These are phyloP conservation scores for Boletellus deceptivus DNA, from an alignment of 1,284 basidiomycete genomes.

Conservation along the genomic window DNA sequence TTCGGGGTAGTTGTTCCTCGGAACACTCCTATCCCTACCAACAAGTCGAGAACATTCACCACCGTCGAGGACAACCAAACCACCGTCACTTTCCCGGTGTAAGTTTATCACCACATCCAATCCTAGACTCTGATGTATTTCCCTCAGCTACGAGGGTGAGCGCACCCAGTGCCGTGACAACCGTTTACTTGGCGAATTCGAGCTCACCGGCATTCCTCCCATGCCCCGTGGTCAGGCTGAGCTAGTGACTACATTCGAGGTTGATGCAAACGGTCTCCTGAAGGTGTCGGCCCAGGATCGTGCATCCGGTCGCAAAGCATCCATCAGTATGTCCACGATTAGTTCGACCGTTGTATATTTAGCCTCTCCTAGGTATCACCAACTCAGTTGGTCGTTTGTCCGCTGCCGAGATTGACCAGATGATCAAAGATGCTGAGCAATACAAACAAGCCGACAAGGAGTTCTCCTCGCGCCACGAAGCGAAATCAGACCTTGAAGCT, in stretches of 20 bases:
- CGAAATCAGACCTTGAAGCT: slow-evolving; percentile 93
- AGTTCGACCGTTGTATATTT: slow-evolving; percentile 10
- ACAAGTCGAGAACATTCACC: slow-evolving; percentile 95
- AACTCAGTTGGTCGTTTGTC: slow-evolving; percentile 97
- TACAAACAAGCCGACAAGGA: slow-evolving; percentile 97
- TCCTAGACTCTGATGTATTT: slow-evolving; percentile 7
- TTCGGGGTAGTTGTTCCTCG: slow-evolving; percentile 96
- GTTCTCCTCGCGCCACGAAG: slow-evolving; percentile 93
- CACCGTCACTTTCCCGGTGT: slow-evolving; percentile 96
- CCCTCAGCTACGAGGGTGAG: slow-evolving; percentile 86
- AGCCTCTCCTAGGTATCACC: slow-evolving; percentile 66
- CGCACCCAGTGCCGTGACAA: slow-evolving; percentile 97
- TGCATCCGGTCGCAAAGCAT: slow-evolving; percentile 94
- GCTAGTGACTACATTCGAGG: slow-evolving; percentile 95
- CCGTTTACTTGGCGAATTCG: slow-evolving; percentile 95
- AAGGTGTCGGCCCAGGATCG: slow-evolving; percentile 95
- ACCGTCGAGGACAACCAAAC: slow-evolving; percentile 99
- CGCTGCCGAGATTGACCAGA: slow-evolving; percentile 92
- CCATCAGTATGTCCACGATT: slow-evolving; percentile 69
- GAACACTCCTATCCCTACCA: slow-evolving; percentile 96
- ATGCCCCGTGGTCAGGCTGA: slow-evolving; percentile 97
- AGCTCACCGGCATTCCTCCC: slow-evolving; percentile 94
- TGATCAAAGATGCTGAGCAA: slow-evolving; percentile 98
- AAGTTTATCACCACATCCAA: slow-evolving; percentile 29
- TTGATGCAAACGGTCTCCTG: slow-evolving; percentile 94